Conservation (phyloP, 2,329 filamentous ascomycete genomes). For the Dactylonectria macrodidyma region DNA sequence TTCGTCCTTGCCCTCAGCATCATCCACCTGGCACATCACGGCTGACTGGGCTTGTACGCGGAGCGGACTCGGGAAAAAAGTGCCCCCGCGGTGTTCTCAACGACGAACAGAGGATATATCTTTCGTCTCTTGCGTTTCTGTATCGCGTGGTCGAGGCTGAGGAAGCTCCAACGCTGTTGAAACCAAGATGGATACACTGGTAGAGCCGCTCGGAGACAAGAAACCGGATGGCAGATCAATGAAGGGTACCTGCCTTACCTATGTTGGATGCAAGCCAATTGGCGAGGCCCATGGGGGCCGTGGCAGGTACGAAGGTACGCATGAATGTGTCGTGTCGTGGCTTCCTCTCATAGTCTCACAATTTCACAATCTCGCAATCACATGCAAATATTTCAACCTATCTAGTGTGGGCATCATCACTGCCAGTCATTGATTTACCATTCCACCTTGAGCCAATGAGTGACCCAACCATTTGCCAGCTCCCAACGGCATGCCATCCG, state of each 20-base stretch:
- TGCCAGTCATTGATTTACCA: conserved; percentile 15
- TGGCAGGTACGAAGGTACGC: conserved; percentile 28
- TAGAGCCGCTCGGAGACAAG: not conserved
- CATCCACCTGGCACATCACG: not conserved
- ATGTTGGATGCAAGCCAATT: not conserved
- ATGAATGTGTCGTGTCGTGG: conserved; percentile 20
- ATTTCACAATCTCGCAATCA: conserved; percentile 34
- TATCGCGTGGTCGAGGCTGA: not conserved
- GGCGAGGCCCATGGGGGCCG: not conserved
- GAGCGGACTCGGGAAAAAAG: not conserved
- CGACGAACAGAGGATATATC: not conserved
- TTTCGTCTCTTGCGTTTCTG: not conserved
- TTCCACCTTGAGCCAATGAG: not conserved
- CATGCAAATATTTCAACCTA: conserved; percentile 46
- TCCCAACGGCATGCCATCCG: conserved; percentile 39
- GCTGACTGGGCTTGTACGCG: not conserved
- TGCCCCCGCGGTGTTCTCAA: not conserved
- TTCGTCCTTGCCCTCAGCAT: not conserved
- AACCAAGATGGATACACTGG: not conserved
- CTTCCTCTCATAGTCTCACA: conserved; percentile 19
- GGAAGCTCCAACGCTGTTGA: not conserved
- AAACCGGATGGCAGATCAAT: not conserved
- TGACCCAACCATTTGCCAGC: conserved; percentile 23
- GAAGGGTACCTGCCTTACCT: not conserved
- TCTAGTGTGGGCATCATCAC: conserved; percentile 34